Evolutionary conservation across 768 basidiomycete genomes (phyloP).

Genomic region (Termitomyces sp.): DNA sequence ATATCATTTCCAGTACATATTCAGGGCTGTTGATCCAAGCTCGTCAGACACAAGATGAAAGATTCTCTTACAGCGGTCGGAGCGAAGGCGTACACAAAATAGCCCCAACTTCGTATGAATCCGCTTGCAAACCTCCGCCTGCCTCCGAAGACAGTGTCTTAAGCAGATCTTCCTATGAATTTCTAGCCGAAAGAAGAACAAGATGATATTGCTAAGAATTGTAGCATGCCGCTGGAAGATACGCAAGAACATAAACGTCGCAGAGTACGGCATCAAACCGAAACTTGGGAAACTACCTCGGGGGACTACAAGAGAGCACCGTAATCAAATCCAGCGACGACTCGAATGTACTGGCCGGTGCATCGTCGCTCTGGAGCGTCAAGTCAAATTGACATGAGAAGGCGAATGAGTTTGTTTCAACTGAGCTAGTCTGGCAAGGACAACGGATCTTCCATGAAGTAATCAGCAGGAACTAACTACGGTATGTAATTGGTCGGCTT

Average conservation of each 20-base stretch:
- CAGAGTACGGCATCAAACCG: conserved; percentile 26
- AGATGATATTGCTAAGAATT: conserved; percentile 4
- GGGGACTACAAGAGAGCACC: conserved; percentile 17
- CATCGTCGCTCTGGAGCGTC: too few relatives aligned
- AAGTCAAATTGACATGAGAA: too few relatives aligned
- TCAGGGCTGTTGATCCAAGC: conserved; percentile 31
- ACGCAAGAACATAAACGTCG: conserved; percentile 41
- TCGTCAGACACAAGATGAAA: not conserved
- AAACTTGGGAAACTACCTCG: conserved; percentile 8
- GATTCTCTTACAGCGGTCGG: conserved; percentile 25
- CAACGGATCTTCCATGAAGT: conserved; percentile 23
- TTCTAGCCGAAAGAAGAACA: conserved; percentile 21
- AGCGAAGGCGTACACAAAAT: conserved; percentile 35
- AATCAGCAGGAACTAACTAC: too few relatives aligned
- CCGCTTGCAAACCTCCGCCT: conserved; percentile 20
- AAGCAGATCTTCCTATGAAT: conserved; percentile 30
- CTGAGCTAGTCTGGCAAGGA: conserved; percentile 22
- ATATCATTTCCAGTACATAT: conserved; percentile 34
- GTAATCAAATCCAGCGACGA: conserved; percentile 28
- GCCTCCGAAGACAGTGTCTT: conserved; percentile 16
- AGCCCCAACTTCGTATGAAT: conserved; percentile 36
- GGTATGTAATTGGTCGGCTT: not conserved
- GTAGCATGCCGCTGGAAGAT: conserved; percentile 36
- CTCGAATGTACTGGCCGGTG: too few relatives aligned
- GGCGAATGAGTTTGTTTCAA: conserved; percentile 24